Conservation (phyloP, 2,329 filamentous ascomycete species). For the Scortechinia acanthostroma region DNA sequence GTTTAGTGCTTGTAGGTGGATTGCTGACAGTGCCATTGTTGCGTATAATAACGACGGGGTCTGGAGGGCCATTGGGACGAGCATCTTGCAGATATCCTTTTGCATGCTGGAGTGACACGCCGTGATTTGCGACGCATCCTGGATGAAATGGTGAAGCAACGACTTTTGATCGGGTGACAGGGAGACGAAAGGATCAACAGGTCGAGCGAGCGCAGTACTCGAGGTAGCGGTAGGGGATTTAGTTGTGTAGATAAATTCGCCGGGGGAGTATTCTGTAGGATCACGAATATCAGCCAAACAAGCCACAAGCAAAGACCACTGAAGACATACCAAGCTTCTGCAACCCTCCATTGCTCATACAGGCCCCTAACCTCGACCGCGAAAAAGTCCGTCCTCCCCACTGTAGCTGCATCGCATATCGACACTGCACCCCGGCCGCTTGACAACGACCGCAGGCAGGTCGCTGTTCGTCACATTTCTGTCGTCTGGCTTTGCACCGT, state of each 20-base stretch:
- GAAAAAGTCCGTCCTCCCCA: slow-evolving; percentile 28
- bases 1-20: slow-evolving; percentile 25
- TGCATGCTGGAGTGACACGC: slow-evolving; percentile 28
- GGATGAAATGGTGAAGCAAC: slow-evolving; percentile 27
- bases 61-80: slow-evolving; percentile 31
- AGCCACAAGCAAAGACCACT: slow-evolving; percentile 1
- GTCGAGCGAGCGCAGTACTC: slow-evolving; percentile 12
- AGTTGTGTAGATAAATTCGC: slow-evolving; percentile 25
- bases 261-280: slow-evolving; percentile 23
- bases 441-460: slow-evolving; percentile 26
- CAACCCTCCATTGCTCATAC: slow-evolving; percentile 20
- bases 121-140: slow-evolving; percentile 28
- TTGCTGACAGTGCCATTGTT: slow-evolving; percentile 29
- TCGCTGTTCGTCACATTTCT: slow-evolving; percentile 7
- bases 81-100: slow-evolving; percentile 27
- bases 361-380: slow-evolving; percentile 24
- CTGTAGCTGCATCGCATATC: slow-evolving; percentile 28
- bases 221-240: neutral
- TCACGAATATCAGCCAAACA: too few species aligned
- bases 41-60: slow-evolving; percentile 29
- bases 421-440: slow-evolving; percentile 20
- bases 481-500: slow-evolving; percentile 4
- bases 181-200: slow-evolving; percentile 24
- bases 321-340: slow-evolving; percentile 18
- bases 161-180: slow-evolving; percentile 21